A percentile compares a stretch with the other conserved stretches of the same genome.
Conservation (phyloP, 73 alveolate genomes). For the Paramecium pentaurelia region DNA sequence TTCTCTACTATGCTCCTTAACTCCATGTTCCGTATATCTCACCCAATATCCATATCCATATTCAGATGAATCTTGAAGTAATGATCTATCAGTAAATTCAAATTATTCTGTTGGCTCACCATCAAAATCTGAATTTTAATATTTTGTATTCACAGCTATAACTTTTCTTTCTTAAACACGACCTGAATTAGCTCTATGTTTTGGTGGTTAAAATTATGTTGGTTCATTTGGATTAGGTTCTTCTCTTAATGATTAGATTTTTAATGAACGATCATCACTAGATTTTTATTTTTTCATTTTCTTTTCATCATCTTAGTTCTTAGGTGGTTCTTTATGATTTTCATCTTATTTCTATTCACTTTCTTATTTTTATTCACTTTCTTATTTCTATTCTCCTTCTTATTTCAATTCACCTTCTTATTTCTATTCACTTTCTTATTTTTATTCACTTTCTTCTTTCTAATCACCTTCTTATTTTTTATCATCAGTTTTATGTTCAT, state of each 20-base stretch:
- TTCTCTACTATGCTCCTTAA: not conserved
- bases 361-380: not conserved
- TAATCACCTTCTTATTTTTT: not conserved
- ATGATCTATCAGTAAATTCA: not conserved
- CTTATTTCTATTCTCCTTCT: not conserved
- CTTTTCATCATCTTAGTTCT: not conserved
- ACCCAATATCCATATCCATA: conserved; percentile 52
- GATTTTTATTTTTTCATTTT: not conserved
- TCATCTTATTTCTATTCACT: not conserved
- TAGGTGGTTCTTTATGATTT: not conserved
- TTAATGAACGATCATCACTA: not conserved
- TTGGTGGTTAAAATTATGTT: conserved; percentile 19
- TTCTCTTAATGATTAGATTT: not conserved
- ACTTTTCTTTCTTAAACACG: not conserved
- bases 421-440: not conserved
- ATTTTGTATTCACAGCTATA: not conserved
- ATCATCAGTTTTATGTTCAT: not conserved
- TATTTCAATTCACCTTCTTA: not conserved
- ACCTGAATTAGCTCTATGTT: conserved; percentile 20
- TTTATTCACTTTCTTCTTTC: not conserved
- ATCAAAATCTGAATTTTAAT: not conserved
- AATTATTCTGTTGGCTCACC: conserved; percentile 30
- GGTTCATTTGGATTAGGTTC: conserved; percentile 29
- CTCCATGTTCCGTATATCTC: not conserved
- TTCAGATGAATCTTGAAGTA: not conserved